A percentile compares a stretch with the other conserved stretches of the same genome.
These are phyloP conservation scores for Digitaria exilis DNA, from an alignment of 202 grass and related monocot species.

Conservation along the genomic window DNA sequence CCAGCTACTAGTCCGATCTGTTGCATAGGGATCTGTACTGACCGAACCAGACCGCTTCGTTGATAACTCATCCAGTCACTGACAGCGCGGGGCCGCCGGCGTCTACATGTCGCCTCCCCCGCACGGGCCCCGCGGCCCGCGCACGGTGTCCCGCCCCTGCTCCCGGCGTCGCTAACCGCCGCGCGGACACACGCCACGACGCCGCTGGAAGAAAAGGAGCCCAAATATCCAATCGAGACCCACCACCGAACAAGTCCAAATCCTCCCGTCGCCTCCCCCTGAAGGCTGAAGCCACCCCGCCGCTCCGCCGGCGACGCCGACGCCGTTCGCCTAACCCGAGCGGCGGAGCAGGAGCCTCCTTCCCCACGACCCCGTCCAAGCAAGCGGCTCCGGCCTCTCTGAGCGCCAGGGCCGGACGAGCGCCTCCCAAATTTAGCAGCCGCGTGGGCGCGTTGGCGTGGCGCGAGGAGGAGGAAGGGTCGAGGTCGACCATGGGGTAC, in stretches of 20 bases:
- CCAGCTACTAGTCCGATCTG: not conserved
- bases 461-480: not conserved
- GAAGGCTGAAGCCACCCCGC: not conserved
- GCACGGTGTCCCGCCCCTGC: too few relatives aligned
- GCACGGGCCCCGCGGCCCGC: too few relatives aligned
- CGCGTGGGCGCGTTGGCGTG: constrained; percentile 9
- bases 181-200: constrained; percentile 26
- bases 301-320: constrained; percentile 12
- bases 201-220: not conserved
- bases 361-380: not conserved
- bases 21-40: not conserved
- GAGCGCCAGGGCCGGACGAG: constrained; percentile 13
- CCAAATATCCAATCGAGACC: constrained; percentile 27
- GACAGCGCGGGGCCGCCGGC: not conserved
- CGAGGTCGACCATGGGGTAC: constrained; percentile 70
- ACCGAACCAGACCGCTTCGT: not conserved
- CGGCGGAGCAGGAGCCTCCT: too few relatives aligned
- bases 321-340: not conserved
- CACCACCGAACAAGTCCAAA: constrained; percentile 37
- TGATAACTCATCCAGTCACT: not conserved
- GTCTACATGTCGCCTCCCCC: not conserved
- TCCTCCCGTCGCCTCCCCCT: constrained; percentile 21
- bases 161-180: not conserved
- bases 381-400: not conserved
- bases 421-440: constrained; percentile 26